Percentiles rank a stretch among this genome's conserved stretches.
These are phyloP conservation scores for Aschersonia sp. DNA, from an alignment of 2,329 filamentous ascomycete genomes.

Conservation along the genomic window DNA sequence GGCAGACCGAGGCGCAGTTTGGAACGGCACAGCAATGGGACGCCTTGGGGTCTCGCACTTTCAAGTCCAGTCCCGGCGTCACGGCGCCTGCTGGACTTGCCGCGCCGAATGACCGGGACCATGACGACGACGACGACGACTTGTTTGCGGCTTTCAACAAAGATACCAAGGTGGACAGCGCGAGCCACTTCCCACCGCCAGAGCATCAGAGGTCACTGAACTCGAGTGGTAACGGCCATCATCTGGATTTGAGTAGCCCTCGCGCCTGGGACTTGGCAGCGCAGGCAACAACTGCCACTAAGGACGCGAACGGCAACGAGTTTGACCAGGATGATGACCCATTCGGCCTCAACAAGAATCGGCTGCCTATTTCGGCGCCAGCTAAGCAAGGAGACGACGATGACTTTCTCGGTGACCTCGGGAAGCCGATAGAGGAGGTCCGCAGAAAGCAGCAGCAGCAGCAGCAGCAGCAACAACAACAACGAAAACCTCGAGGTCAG, in stretches of 20 bases:
- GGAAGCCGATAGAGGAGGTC: conserved; percentile 49
- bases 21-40: conserved; percentile 68
- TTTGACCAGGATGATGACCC: conserved; percentile 72
- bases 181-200: conserved; percentile 48
- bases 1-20: conserved; percentile 62
- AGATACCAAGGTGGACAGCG: conserved; percentile 51
- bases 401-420: conserved; percentile 52
- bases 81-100: conserved; percentile 8
- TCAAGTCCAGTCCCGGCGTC: conserved; percentile 20
- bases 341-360: conserved; percentile 53
- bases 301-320: conserved; percentile 10
- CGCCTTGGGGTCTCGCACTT: conserved; percentile 42
- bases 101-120: neutral
- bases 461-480: conserved; percentile 2
- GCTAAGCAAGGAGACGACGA: conserved; percentile 36
- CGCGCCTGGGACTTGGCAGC: conserved; percentile 31
- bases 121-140: conserved; percentile 35
- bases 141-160: conserved; percentile 54
- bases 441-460: conserved; percentile 15
- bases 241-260: conserved; percentile 36
- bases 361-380: conserved; percentile 12
- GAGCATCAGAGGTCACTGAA: conserved; percentile 30
- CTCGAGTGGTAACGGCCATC: conserved; percentile 20
- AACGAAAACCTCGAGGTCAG: conserved; percentile 10
- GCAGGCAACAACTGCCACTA: conserved; percentile 6